A percentile compares a stretch with the other conserved stretches of the same genome.
These are phyloP conservation scores for Citrullus amarus DNA, from an alignment of 306 rosid species.

Conservation along the genomic window DNA sequence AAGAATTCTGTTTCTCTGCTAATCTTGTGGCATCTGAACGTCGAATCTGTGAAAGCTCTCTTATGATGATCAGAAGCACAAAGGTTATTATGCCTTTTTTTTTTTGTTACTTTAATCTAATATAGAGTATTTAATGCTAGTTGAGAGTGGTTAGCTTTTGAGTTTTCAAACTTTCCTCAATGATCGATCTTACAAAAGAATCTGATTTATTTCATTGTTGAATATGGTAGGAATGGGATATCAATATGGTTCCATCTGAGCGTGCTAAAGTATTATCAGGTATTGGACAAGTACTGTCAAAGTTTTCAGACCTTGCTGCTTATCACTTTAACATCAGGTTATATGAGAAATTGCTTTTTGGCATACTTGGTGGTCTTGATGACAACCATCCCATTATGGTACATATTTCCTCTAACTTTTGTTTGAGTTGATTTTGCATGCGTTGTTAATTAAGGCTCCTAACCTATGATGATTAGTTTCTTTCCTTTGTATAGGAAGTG, in stretches of 20 bases:
- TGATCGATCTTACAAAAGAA: neutral
- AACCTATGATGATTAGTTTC: slow-evolving; percentile 1
- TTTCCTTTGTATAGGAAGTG: slow-evolving; percentile 27
- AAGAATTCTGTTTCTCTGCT: slow-evolving; percentile 30
- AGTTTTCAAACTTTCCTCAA: neutral
- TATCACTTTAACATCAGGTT: slow-evolving; percentile 40
- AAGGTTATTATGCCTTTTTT: slow-evolving; percentile 16
- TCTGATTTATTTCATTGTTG: slow-evolving; percentile 1
- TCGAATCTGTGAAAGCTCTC: slow-evolving; percentile 18
- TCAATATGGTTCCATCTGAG: slow-evolving; percentile 23
- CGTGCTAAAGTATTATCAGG: slow-evolving; percentile 28
- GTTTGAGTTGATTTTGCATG: neutral
- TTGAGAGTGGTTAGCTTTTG: neutral
- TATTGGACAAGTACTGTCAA: slow-evolving; percentile 24
- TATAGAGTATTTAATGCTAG: neutral
- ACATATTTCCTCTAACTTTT: slow-evolving; percentile 5
- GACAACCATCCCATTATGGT: slow-evolving; percentile 38
- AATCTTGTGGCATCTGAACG: slow-evolving; percentile 19
- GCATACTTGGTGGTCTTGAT: slow-evolving; percentile 34
- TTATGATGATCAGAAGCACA: slow-evolving; percentile 23
- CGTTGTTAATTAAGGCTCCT: neutral
- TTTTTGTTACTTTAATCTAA: neutral
- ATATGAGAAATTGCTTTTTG: slow-evolving; percentile 37
- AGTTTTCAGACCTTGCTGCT: slow-evolving; percentile 31
- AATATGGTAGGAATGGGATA: slow-evolving; percentile 38